Evolutionary conservation across 371 early-diverging fungal genomes (phyloP), one percentile per base, ranked within the genome.

Genomic region (Mucor velutinosus): DNA sequence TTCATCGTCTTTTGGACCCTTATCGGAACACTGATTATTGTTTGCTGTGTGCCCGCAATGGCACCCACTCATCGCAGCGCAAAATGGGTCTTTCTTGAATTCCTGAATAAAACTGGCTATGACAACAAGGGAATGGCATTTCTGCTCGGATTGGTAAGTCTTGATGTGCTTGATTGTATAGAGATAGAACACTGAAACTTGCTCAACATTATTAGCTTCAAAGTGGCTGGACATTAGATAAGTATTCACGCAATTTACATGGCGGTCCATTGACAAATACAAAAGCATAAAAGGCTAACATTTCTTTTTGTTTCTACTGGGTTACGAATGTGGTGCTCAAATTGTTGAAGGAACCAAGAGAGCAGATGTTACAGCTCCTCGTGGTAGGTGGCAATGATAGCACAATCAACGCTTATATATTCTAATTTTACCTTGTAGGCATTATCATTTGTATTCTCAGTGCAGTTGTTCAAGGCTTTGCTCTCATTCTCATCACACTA

Each of bases 311-410:
- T 60, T 15, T 39, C 11, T 68, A 73, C 66, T 79, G 37, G 80
- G 82, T 17, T 82, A 82, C 37, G 82, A 75, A 32, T 69, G 69
- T 39, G 74, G 79, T 17, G 82, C 80, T 45, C 82, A 82, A 53
- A 76, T 82, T 58, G 77, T 78, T 0, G 82, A 82, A 65, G 82
- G 79, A 12, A 82, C 82, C 4, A 70, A 78, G 43, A 73, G 73
- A 25, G 76, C 78, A 6, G 78, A 72, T 58, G 57, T 70, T 21
- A 79, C 78, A 23, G 82, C 78, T n/a, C 82, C 82, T 4, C 74
- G 77, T 7, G 82, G 82, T 23, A 47, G 19, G 15, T 47, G 10
- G 21, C 17, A 17, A 17, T 21, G n/a, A 21, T 21, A 8, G 21
- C 19, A 47, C 7, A 17, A 2, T 17, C 7, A 3, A 47, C 2